phyloP scores from a whole-genome alignment of 768 basidiomycete species.

The Tricholoma terreum region DNA sequence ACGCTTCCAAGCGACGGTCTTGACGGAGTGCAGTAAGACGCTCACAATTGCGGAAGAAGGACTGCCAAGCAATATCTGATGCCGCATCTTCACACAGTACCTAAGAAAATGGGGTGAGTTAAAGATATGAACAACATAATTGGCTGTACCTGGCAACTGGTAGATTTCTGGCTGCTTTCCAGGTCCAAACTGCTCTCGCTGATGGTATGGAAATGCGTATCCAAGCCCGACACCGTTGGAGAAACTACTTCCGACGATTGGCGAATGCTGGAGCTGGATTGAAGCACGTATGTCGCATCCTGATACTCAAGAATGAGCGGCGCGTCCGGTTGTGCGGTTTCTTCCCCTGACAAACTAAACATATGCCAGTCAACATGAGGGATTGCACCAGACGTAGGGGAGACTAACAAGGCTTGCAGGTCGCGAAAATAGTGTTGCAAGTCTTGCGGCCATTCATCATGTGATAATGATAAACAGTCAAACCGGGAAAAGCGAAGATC shows the following conservation, averaged over 20 bases:
- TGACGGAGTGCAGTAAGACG: slow-evolving; percentile 30
- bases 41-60: slow-evolving; percentile 32
- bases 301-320: slow-evolving; percentile 41
- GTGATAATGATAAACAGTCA: slow-evolving; percentile 25
- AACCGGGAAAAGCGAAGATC: slow-evolving; percentile 52
- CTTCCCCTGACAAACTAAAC: slow-evolving; percentile 31
- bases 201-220: slow-evolving; percentile 17
- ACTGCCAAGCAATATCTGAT: slow-evolving; percentile 42
- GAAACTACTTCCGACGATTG: slow-evolving; percentile 33
- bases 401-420: slow-evolving; percentile 44
- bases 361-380: slow-evolving; percentile 5
- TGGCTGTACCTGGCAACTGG: slow-evolving; percentile 50
- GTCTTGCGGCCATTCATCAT: slow-evolving; percentile 35
- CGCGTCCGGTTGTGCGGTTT: slow-evolving; percentile 40
- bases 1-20: neutral
- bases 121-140: neutral
- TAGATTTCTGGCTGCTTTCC: slow-evolving; percentile 49
- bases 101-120: slow-evolving; percentile 29
- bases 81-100: slow-evolving; percentile 38
- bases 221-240: slow-evolving; percentile 2
- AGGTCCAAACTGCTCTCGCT: slow-evolving; percentile 53
- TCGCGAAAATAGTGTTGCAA: slow-evolving; percentile 39
- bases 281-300: slow-evolving; percentile 43
- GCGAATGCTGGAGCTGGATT: slow-evolving; percentile 45
- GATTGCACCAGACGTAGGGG: neutral